phyloP scores from a whole-genome alignment of 139 green algal genomes.

The Bryopsis sp. region DNA sequence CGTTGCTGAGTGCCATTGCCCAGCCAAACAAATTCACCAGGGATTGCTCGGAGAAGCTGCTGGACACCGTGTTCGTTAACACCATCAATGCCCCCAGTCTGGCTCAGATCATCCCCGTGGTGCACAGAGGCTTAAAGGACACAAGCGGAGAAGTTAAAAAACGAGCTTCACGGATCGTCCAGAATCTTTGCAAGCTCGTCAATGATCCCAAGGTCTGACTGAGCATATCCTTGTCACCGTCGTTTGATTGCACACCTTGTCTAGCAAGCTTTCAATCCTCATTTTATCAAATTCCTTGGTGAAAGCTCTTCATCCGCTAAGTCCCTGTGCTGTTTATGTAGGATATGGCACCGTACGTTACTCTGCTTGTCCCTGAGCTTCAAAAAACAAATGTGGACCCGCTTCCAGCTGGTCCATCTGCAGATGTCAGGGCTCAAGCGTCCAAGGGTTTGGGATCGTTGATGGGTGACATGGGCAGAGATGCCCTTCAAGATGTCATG shows the following conservation, averaged over 20 bases:
- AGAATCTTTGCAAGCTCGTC: constrained; percentile 87
- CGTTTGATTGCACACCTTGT: no score
- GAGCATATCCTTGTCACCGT: no score
- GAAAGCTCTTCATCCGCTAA: no score
- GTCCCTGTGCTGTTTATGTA: constrained; percentile 17
- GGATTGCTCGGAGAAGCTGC: constrained; percentile 56
- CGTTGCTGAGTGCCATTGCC: constrained; percentile 76
- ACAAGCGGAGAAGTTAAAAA: constrained; percentile 88
- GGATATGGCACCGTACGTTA: constrained; percentile 91
- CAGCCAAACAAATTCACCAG: constrained; percentile 70
- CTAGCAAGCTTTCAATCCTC: no score
- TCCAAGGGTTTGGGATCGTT: constrained; percentile 19
- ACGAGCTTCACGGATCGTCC: constrained; percentile 83
- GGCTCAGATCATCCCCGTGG: constrained; percentile 89
- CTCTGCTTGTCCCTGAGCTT: constrained; percentile 84
- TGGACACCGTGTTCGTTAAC: constrained; percentile 91
- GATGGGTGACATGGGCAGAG: constrained; percentile 60
- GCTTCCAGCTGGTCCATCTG: no score
- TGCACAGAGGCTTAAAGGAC: constrained; percentile 81
- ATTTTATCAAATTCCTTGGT: no score
- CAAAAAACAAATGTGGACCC: constrained; percentile 85
- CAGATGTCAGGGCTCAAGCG: constrained; percentile 46
- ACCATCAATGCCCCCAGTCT: constrained; percentile 85
- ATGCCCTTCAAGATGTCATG: constrained; percentile 56
- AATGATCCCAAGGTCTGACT: constrained; percentile 79